phyloP scores from a whole-genome alignment of 306 rosid genomes.

The Pachyrhizus erosus region DNA sequence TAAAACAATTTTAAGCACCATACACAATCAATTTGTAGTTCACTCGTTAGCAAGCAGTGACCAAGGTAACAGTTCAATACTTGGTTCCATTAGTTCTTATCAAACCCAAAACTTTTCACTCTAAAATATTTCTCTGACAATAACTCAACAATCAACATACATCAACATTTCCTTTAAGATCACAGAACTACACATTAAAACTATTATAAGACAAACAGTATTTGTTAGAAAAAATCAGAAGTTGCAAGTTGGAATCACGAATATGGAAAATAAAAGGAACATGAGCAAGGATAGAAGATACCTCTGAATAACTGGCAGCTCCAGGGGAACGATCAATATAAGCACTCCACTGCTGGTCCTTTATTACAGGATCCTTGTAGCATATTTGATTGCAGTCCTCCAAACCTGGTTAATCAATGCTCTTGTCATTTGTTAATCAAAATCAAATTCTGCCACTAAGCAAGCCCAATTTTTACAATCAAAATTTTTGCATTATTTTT shows the following conservation, averaged over 20 bases:
- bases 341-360: constrained; percentile 92
- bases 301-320: constrained; percentile 76
- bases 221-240: constrained; percentile 1
- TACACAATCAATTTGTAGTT: not conserved
- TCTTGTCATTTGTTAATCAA: constrained; percentile 28
- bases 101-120: not conserved
- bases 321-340: constrained; percentile 98
- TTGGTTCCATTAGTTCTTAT: not conserved
- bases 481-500: not conserved
- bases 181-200: constrained; percentile 18
- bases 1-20: not conserved
- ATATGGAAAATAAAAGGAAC: not conserved
- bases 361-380: constrained; percentile 93
- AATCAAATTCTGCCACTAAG: constrained; percentile 13
- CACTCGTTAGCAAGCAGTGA: not conserved
- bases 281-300: constrained; percentile 24
- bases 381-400: constrained; percentile 85
- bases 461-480: not conserved
- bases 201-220: not conserved
- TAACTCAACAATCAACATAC: not conserved
- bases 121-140: not conserved
- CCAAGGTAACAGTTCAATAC: not conserved
- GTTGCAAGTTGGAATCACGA: not conserved
- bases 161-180: constrained; percentile 14
- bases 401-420: constrained; percentile 61